Evolutionary conservation across 768 basidiomycete species (phyloP), one percentile per base, ranked within the genome.

Genomic region (Pluteus cervinus): DNA sequence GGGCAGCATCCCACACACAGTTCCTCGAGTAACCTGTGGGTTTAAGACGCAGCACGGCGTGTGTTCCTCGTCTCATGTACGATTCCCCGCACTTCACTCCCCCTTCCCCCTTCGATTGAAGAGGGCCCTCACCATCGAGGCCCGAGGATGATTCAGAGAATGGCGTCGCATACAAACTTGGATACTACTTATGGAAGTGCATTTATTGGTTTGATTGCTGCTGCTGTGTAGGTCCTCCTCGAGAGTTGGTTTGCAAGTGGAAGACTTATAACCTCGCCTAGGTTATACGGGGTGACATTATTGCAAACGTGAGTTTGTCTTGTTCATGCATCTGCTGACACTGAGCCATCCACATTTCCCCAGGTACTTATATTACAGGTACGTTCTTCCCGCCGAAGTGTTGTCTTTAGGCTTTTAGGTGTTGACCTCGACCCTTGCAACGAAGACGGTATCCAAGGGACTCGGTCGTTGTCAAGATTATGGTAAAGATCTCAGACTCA

Each of bases 201-300:
- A 24, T 65, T 74, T 41, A 51, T 74, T 41, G 69, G 70, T 23
- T 58, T 72, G 24, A 50, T 71, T 24, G 53, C 51, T 11, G 64
- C 63, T 39, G 58, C 68, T n/a, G 50, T 68, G 71, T 74, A 49
- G 37, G 69, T 49, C 4, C 24, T 22, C 17, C 17, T 32, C 16
- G 20, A 37, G 11, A 37, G 20, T 14, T 22, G 42, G 22, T 5
- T n/a, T 5, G 26, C 26, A n/a, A n/a, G n/a, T n/a, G 9, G 26
- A 28, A 28, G 26, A n/a, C 26, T 28, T 28, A 9, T 28, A 28
- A 28, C 9, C 6, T n/a, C n/a, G n/a, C n/a, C n/a, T 48, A 73
- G 69, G 24, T 45, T 71, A 29, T 73, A 69, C 48, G 71, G 71
- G 24, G 63, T 71, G 17, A 72, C 70, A 5, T 46, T 72, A 22